Evolutionary conservation across 2,329 filamentous ascomycete genomes (phyloP), one percentile per base, ranked within the genome.

Genomic region (Pseudocercospora cruenta): DNA sequence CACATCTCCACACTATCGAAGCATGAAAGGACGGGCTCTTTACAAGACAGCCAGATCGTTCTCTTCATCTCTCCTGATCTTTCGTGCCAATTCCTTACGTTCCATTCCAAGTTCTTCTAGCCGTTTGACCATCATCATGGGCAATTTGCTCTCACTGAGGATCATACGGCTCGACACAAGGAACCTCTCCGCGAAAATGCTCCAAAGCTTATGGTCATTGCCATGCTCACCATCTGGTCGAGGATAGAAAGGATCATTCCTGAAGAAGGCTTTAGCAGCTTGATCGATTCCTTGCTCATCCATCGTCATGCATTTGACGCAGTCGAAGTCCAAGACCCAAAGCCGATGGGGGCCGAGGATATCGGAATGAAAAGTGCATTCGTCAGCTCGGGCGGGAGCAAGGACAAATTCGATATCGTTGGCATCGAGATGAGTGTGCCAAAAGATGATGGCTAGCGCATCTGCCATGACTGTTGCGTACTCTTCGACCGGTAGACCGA

Each of bases 391-490:
- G 14, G 33, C 33, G 14, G 64, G 66, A 28, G 66, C 82, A 2
- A 88, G 79, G 0, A 88, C 85, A 68, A 87, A 87, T 58, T 88
- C 84, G 1, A 88, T 78, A 54, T 86, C 85, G 39, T 82, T 83
- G 0, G 80, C 85, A 67, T 88, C 84, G 0, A 86, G 71, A 10
- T 75, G 67, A 0, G 78, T 81, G 1, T 69, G 54, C 85, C 84
- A 88, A 47, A 85, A 82, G 59, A 87, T 75, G 2, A 83, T 76
- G 0, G 85, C 84, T 0, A 88, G 78, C 0, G 81, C 78, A 3
- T 84, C 79, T 0, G 82, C 86, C 80, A 88, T 86, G 0, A 75
- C 74, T 1, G 61, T 59, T 0, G 83, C 81, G 66, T 85, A 86
- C 0, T 75, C 67, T 0, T 60, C 7, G 0, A 63, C 28, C 0